Conservation (phyloP, 768 basidiomycete genomes). For the Plicaturopsis crispa region DNA sequence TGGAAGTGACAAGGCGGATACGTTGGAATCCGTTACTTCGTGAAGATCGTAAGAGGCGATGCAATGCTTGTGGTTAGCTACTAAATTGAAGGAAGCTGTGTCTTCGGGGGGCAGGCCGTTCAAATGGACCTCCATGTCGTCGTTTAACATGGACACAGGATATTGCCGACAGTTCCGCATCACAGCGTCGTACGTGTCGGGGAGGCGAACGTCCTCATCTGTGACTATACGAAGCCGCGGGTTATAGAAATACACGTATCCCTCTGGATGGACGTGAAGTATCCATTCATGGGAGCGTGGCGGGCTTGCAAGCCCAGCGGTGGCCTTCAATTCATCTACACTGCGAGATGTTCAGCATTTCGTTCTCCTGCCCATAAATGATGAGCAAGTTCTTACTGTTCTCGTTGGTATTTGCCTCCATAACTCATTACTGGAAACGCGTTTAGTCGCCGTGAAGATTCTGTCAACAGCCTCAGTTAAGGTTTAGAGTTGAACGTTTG, state of each 20-base stretch:
- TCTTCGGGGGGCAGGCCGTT: constrained; percentile 19
- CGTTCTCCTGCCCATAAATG: too few species aligned
- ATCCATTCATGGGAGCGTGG: constrained; percentile 33
- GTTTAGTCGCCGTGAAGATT: too few species aligned
- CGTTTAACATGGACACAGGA: constrained; percentile 22
- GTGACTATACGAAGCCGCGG: constrained; percentile 30
- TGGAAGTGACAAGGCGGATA: too few species aligned
- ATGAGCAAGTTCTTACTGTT: too few species aligned
- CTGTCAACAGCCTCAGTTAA: too few species aligned
- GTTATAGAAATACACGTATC: constrained; percentile 46
- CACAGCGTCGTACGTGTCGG: constrained; percentile 21
- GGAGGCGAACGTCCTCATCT: constrained; percentile 43
- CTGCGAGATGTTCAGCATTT: too few species aligned
- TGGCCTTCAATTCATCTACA: too few species aligned
- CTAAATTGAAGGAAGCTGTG: constrained; percentile 24
- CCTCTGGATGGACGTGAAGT: constrained; percentile 35
- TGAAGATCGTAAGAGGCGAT: constrained; percentile 30
- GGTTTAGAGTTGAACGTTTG: too few species aligned
- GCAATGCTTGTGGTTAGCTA: constrained; percentile 39
- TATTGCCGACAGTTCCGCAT: constrained; percentile 20
- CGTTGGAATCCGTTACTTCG: too few species aligned
- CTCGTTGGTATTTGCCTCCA: too few species aligned
- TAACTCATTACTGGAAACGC: too few species aligned
- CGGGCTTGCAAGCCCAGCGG: too few species aligned
- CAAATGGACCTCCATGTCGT: constrained; percentile 38